Conservation (phyloP, 2,329 filamentous ascomycete genomes). For the Teratosphaeriaceae sp. region DNA sequence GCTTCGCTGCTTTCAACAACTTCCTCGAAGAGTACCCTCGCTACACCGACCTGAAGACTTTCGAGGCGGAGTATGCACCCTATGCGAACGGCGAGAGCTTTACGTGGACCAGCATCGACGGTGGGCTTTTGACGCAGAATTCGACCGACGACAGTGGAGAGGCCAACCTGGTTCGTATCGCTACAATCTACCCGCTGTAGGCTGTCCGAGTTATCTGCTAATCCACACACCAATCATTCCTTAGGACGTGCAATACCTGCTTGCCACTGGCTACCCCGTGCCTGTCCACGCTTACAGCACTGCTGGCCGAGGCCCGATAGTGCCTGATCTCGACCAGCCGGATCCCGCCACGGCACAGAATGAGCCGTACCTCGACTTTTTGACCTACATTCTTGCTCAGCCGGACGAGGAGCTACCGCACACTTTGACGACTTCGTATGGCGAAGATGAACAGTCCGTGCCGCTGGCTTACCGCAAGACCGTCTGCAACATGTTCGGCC, state of each 20-base stretch:
- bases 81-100: constrained; percentile 43
- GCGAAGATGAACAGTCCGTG: constrained; percentile 59
- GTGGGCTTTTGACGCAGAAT: constrained; percentile 31
- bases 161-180: constrained; percentile 49
- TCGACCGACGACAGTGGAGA: constrained; percentile 40
- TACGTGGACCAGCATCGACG: constrained; percentile 36
- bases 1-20: constrained; percentile 48
- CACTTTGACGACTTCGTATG: constrained; percentile 59
- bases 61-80: constrained; percentile 51
- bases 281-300: constrained; percentile 54
- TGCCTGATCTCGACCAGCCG: constrained; percentile 41
- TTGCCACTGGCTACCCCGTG: constrained; percentile 39
- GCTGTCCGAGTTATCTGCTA: no score
- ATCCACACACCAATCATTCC: no score
- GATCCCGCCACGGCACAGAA: constrained; percentile 45
- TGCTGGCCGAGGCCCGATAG: constrained; percentile 49
- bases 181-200: no score
- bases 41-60: constrained; percentile 47
- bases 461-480: constrained; percentile 55
- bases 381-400: constrained; percentile 52
- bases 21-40: constrained; percentile 52
- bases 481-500: constrained; percentile 58
- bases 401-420: constrained; percentile 46
- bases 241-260: neutral
- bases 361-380: constrained; percentile 61